A percentile compares a stretch with the other conserved stretches of the same genome.
Conservation (phyloP, 306 rosid genomes). For the Acacia melanoxylon region DNA sequence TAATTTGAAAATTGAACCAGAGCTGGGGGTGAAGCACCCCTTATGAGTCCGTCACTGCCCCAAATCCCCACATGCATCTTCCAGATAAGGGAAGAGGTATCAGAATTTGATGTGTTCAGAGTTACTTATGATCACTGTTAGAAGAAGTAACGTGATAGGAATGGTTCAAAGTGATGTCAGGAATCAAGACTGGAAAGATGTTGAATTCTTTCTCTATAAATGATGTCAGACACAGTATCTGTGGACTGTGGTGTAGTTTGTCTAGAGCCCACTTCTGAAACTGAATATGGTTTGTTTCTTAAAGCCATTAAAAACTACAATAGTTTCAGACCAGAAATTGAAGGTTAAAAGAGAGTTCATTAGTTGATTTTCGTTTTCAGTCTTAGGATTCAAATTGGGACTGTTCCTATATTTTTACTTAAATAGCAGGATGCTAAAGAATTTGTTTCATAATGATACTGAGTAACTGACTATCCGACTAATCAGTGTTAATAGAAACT, state of each 20-base stretch:
- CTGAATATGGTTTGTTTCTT: background rate
- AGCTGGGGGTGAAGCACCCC: background rate
- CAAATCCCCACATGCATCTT: background rate
- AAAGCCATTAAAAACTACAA: background rate
- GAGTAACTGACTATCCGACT: background rate
- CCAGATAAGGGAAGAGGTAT: slow-evolving; percentile 6
- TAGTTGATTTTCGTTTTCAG: background rate
- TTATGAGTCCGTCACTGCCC: background rate
- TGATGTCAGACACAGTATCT: slow-evolving; percentile 9
- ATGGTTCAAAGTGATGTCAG: slow-evolving; percentile 28
- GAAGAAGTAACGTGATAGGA: background rate
- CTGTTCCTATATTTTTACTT: background rate
- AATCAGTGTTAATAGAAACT: slow-evolving; percentile 13
- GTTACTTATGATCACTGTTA: background rate
- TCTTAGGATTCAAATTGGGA: background rate
- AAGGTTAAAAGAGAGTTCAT: slow-evolving; percentile 5
- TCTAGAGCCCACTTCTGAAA: slow-evolving; percentile 4
- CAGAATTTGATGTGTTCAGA: slow-evolving; percentile 10
- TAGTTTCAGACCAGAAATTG: background rate
- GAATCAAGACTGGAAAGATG: background rate
- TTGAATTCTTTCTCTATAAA: slow-evolving; percentile 8
- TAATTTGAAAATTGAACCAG: background rate
- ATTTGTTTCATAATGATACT: background rate
- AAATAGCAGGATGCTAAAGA: background rate
- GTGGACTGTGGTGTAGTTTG: slow-evolving; percentile 17